phyloP scores from a whole-genome alignment of 73 alveolate genomes.

The Paramecium tetraurelia region DNA sequence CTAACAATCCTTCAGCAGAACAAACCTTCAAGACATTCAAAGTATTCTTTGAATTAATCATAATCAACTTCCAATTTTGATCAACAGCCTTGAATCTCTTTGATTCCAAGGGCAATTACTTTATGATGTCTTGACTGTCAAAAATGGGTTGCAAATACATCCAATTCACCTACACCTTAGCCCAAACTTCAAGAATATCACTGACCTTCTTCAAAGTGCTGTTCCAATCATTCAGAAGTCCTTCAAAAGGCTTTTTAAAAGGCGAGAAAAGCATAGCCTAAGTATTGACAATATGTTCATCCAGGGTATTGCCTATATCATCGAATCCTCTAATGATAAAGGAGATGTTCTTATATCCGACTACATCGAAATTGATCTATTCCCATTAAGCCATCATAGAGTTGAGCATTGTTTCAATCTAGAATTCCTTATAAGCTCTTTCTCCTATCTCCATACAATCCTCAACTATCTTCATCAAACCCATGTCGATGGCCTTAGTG shows the following conservation, averaged over 20 bases:
- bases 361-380: constrained; percentile 53
- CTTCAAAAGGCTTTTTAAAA: constrained; percentile 25
- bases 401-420: constrained; percentile 48
- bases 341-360: constrained; percentile 68
- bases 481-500: constrained; percentile 91
- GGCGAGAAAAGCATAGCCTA: constrained; percentile 23
- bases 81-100: constrained; percentile 27
- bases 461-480: constrained; percentile 91
- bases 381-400: constrained; percentile 57
- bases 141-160: constrained; percentile 42
- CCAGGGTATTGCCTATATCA: background rate
- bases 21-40: constrained; percentile 25
- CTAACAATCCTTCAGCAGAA: background rate
- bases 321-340: constrained; percentile 25
- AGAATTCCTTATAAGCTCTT: constrained; percentile 75
- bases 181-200: constrained; percentile 30
- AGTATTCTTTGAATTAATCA: background rate
- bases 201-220: background rate
- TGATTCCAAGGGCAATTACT: constrained; percentile 31
- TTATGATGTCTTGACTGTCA: background rate
- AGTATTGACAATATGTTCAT: constrained; percentile 22
- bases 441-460: constrained; percentile 98
- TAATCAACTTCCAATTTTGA: constrained; percentile 43
- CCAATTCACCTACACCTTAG: constrained; percentile 29
- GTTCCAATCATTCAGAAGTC: background rate